Evolutionary conservation across 768 basidiomycete species (phyloP).

Genomic region (Lactarius sanguifluus): DNA sequence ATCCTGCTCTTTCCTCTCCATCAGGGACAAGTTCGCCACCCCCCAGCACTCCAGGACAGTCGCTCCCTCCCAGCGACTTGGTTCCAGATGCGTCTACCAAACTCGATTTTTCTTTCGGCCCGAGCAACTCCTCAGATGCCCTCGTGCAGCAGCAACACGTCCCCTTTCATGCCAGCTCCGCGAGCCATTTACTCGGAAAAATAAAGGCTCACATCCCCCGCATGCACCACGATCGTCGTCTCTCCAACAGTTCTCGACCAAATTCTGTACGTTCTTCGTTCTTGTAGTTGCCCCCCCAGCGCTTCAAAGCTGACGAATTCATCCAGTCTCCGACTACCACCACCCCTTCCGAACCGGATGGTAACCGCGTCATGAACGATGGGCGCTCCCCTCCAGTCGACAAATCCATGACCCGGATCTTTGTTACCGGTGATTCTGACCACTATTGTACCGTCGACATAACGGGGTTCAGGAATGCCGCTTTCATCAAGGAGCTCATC

Average conservation of each 20-base stretch:
- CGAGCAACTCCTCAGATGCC: conserved; percentile 38
- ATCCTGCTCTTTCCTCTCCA: conserved; percentile 66
- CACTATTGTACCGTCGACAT: conserved; percentile 72
- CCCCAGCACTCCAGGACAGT: conserved; percentile 61
- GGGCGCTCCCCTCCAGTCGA: conserved; percentile 32
- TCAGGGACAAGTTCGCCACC: conserved; percentile 71
- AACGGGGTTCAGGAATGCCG: conserved; percentile 59
- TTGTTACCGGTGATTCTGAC: conserved; percentile 78
- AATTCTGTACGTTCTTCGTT: conserved; percentile 33
- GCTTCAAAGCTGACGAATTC: conserved; percentile 28
- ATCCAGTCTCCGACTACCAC: conserved; percentile 32
- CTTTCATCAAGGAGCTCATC: conserved; percentile 76
- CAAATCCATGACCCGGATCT: conserved; percentile 44
- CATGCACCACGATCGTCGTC: conserved; percentile 31
- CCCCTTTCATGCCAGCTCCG: conserved; percentile 30
- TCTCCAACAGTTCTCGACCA: conserved; percentile 37
- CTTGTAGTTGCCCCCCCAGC: conserved; percentile 2
- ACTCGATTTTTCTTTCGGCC: conserved; percentile 31
- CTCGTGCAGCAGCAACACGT: conserved; percentile 38
- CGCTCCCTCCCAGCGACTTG: conserved; percentile 45
- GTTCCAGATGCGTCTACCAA: conserved; percentile 41
- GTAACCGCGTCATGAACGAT: conserved; percentile 20
- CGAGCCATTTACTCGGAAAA: conserved; percentile 28
- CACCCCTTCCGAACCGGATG: conserved; percentile 29
- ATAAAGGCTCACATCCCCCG: conserved; percentile 32